phyloP scores from a whole-genome alignment of 2,329 filamentous ascomycete species.

The Aspergillus sp. region DNA sequence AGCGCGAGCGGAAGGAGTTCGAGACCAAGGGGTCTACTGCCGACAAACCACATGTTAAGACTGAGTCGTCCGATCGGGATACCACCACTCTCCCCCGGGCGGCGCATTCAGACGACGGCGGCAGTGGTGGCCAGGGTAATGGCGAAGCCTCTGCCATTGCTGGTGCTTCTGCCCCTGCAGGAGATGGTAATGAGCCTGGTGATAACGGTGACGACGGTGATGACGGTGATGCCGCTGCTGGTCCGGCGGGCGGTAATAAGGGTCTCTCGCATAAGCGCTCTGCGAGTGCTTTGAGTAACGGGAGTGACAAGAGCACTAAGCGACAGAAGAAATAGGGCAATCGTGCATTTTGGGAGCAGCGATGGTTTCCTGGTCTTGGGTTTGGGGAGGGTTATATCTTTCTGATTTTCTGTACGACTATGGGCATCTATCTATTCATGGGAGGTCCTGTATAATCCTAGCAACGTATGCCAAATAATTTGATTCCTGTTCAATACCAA shows the following conservation, averaged over 20 bases:
- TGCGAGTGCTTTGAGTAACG: slow-evolving; percentile 67
- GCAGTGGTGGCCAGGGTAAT: not conserved
- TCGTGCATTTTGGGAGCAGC: not conserved
- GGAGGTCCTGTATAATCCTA: not conserved
- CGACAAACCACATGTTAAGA: slow-evolving; percentile 27
- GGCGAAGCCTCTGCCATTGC: slow-evolving; percentile 5
- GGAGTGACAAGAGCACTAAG: slow-evolving; percentile 54
- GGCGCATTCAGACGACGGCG: no score
- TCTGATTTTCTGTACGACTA: slow-evolving; percentile 7
- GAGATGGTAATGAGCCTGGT: slow-evolving; percentile 1
- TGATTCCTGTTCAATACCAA: no score
- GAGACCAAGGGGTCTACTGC: slow-evolving; percentile 17
- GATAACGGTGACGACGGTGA: not conserved
- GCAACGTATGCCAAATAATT: not conserved
- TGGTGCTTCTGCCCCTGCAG: slow-evolving; percentile 5
- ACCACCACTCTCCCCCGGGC: no score
- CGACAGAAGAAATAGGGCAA: slow-evolving; percentile 37
- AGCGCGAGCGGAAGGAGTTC: slow-evolving; percentile 29
- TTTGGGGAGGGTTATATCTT: slow-evolving; percentile 26
- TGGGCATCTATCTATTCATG: not conserved
- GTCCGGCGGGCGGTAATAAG: not conserved
- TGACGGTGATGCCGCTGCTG: not conserved
- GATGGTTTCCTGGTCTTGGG: slow-evolving; percentile 10
- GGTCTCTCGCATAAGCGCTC: slow-evolving; percentile 60
- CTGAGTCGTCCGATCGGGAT: slow-evolving; percentile 20